These are phyloP conservation scores for Pleurotus salmoneostramineus DNA, from an alignment of 768 basidiomycete species.

Conservation along the genomic window DNA sequence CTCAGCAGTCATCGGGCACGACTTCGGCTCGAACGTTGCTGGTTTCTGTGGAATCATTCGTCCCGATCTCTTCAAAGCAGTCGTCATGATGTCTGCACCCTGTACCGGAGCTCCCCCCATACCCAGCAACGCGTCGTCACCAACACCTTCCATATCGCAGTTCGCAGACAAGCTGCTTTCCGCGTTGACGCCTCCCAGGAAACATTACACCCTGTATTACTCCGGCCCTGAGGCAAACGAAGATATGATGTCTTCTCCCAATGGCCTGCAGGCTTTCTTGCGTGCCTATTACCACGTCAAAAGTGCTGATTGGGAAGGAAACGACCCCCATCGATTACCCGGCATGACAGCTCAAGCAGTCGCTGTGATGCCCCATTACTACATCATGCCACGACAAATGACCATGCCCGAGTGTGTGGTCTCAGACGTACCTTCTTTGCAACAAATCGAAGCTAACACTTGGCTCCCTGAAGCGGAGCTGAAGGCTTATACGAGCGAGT, in stretches of 20 bases:
- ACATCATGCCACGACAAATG: constrained; percentile 52
- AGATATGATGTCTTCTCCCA: constrained; percentile 39
- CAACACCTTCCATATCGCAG: constrained; percentile 11
- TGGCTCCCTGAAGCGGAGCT: constrained; percentile 53
- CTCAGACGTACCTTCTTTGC: constrained; percentile 26
- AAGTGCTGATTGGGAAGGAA: constrained; percentile 48
- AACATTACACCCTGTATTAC: constrained; percentile 55
- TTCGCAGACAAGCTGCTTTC: constrained; percentile 25
- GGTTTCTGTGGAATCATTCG: constrained; percentile 49
- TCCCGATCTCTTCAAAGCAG: constrained; percentile 51
- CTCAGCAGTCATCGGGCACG: constrained; percentile 55
- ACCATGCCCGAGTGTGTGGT: constrained; percentile 49
- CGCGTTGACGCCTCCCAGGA: constrained; percentile 43
- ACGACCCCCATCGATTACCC: constrained; percentile 35
- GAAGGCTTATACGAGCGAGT: constrained; percentile 45
- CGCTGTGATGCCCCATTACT: constrained; percentile 50
- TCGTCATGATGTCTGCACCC: constrained; percentile 60
- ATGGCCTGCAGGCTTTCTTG: constrained; percentile 44
- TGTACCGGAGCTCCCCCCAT: constrained; percentile 43
- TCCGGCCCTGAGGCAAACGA: constrained; percentile 40
- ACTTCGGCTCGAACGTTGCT: constrained; percentile 53
- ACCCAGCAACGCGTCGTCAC: constrained; percentile 7
- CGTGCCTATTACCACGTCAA: constrained; percentile 56
- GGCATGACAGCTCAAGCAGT: constrained; percentile 27
- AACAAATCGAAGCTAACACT: constrained; percentile 19